Base-by-base conservation (phyloP, 345 rosid genomes). In the Hypericum androsaemum region DNA sequence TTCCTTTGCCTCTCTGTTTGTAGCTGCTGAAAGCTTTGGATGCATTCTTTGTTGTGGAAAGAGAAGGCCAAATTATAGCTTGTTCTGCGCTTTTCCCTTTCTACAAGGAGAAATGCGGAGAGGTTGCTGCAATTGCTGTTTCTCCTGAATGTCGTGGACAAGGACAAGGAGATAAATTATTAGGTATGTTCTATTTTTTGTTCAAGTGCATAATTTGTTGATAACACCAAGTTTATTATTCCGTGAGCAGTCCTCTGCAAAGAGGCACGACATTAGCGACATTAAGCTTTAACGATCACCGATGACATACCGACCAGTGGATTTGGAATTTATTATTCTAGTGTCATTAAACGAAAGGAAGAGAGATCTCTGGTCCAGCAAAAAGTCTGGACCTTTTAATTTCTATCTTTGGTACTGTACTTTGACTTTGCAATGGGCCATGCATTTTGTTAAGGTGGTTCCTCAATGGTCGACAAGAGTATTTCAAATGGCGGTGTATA, bases 121-220 rank as follows among this genome's bases (percentile, higher is more conserved):
- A 90, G 71, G 83, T 90, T 63, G 96, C 98, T 49, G 82, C 92
- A 57, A 84, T 90, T 48, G 98, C 89, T 7, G 96, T 90, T 67
- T 74, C 96, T 59, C 66, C 95, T 41, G 96, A 90, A 38, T 90
- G 96, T 47, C 88, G 86, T 44, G 96, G 98, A 51, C 96, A 90
- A 78, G 96, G 96, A 56, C 96, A 84, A 37, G 97, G 97, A 50
- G 97, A 89, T 66, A 89, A 89, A 73, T 69, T 87, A 52, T 90
- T 90, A 5, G 98, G 98, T 90, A 80, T 39, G 65, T 28, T 39
- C 7, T 38, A 6, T 15, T 6, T 10, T 39, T 22, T 22, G 32
- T 22, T 22, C 32, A 22, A 22, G 32, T 4, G 1, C 32, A 22
- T 4, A 22, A 22, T 22, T n/a, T n/a, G n/a, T n/a, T 22, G 32